Base-by-base conservation (phyloP, 176 grass and related monocot genomes). In the Tillandsia leiboldiana region DNA sequence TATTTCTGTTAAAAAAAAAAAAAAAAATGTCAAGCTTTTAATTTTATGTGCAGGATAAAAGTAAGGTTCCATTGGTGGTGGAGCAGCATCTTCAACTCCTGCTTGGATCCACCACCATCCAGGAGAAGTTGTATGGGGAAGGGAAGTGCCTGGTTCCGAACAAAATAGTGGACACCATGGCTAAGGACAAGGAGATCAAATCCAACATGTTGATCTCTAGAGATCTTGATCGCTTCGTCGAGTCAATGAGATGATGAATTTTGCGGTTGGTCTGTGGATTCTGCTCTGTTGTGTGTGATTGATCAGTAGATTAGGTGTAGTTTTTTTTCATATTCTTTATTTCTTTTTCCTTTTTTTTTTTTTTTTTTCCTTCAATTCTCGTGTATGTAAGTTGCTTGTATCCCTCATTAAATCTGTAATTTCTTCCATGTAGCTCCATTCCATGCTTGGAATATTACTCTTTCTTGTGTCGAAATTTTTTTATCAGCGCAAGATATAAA, bases 91-190 rank as follows among this genome's bases (percentile, higher is more conserved):
- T 91, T 82, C 71, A 63, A 58, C 23, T 69, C 67, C 70, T 96
- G 69, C 82, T 91, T n/a, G 48, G 1, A n/a, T 51, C 61, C 49
- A 58, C 71, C 53, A 48, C 50, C 29, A 53, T 88, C 72, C 91
- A 91, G 49, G 74, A 84, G 58, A 77, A 74, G 33, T 73, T 96
- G 49, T 82, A 76, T 8, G 80, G 70, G 7, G 77, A 83, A 71
- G 88, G 77, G 66, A 84, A 23, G 77, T 88, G 91, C 71, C 53
- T 88, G 74, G 83, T 88, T 70, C 83, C 88, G 47, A 86, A 33
- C 42, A 78, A 33, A 12, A 53, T 88, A 27, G 77, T 76, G 10
- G 75, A 72, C 26, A 67, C 70, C 70, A 53, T 91, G 52, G 70
- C 71, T 51, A 74, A 70, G 42, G 85, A 88, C 69, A 14, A 33